phyloP scores from a whole-genome alignment of 139 green algal genomes.

The Chlamydomonas applanata region DNA sequence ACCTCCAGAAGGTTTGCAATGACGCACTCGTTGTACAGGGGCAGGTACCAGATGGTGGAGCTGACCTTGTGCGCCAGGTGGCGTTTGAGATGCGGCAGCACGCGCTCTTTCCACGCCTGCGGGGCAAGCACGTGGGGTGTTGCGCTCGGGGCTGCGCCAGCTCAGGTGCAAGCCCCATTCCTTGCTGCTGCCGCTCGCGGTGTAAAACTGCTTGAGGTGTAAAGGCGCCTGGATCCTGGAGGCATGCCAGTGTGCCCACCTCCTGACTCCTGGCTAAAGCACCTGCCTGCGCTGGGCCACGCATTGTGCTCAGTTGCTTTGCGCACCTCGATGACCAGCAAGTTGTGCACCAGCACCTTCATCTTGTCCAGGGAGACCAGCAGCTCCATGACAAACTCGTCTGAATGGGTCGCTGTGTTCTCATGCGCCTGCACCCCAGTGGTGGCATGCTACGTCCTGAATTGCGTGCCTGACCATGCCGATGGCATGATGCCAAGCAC shows the following conservation, averaged over 20 bases:
- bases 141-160: too few species aligned
- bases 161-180: too few species aligned
- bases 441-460: too few species aligned
- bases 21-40: constrained; percentile 73
- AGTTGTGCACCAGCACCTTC: constrained; percentile 63
- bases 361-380: constrained; percentile 76
- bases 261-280: too few species aligned
- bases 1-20: constrained; percentile 86
- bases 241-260: too few species aligned
- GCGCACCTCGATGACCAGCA: constrained; percentile 71
- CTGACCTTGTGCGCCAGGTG: constrained; percentile 64
- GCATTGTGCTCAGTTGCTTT: too few species aligned
- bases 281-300: too few species aligned
- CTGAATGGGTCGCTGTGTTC: constrained; percentile 68
- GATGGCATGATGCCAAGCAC: not conserved
- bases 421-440: constrained; percentile 68
- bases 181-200: too few species aligned
- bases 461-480: too few species aligned
- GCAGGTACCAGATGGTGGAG: constrained; percentile 56
- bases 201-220: too few species aligned
- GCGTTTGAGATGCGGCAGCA: constrained; percentile 63
- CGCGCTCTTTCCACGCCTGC: constrained; percentile 74
- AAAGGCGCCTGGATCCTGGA: too few species aligned
- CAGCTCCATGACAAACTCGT: constrained; percentile 86
- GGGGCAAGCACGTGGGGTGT: too few species aligned